These are phyloP conservation scores for Wakefieldia striispora DNA, from an alignment of 768 basidiomycete genomes.

Conservation along the genomic window DNA sequence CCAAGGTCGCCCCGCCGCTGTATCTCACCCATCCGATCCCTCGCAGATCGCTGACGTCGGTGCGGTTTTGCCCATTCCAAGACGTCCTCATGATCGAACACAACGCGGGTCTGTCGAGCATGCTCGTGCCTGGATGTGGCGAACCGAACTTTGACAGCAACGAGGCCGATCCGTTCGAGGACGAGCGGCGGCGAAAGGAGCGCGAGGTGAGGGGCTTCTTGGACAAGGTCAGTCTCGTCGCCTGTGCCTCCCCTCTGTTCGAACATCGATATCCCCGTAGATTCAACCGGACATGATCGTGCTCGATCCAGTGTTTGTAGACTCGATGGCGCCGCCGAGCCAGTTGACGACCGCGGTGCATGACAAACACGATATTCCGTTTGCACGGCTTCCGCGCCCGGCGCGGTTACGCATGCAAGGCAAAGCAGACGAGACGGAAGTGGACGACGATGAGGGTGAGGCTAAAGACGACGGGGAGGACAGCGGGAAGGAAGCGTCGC, in stretches of 20 bases:
- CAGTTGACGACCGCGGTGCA: constrained; percentile 54
- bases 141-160: constrained; percentile 93
- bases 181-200: constrained; percentile 76
- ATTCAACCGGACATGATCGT: constrained; percentile 92
- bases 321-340: constrained; percentile 59
- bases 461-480: constrained; percentile 40
- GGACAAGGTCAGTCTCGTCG: constrained; percentile 75
- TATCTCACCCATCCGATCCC: constrained; percentile 90
- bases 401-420: constrained; percentile 62
- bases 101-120: constrained; percentile 70
- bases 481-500: constrained; percentile 24
- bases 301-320: constrained; percentile 74
- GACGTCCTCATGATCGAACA: constrained; percentile 84
- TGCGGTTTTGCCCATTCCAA: constrained; percentile 87
- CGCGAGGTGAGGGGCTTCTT: constrained; percentile 87
- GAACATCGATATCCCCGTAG: constrained; percentile 34
- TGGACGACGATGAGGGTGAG: constrained; percentile 28
- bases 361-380: constrained; percentile 52
- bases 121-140: constrained; percentile 89
- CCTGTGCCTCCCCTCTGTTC: too few relatives aligned
- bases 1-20: constrained; percentile 63
- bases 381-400: constrained; percentile 70
- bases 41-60: constrained; percentile 67
- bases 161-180: constrained; percentile 95
- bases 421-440: constrained; percentile 69